Evolutionary conservation across 2,329 filamentous ascomycete genomes (phyloP).

Genomic region (Chrysoporthe deuterocubensis): DNA sequence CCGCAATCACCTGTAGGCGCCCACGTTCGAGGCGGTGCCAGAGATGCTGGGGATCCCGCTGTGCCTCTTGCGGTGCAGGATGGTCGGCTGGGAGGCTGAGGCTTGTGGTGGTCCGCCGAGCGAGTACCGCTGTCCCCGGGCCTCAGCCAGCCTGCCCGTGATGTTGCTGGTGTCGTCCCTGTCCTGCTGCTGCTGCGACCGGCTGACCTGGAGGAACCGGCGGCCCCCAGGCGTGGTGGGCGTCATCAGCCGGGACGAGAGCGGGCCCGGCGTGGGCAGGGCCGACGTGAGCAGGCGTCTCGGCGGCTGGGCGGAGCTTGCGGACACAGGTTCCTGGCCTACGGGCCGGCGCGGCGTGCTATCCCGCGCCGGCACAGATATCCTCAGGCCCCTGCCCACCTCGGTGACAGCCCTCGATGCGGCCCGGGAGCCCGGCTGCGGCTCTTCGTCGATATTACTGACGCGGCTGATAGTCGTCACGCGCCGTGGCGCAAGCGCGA

Average conservation of each 20-base stretch:
- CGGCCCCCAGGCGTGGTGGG: constrained; percentile 46
- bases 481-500: constrained; percentile 51
- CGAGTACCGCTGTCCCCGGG: constrained; percentile 49
- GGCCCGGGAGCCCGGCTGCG: constrained; percentile 55
- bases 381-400: constrained; percentile 44
- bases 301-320: constrained; percentile 55
- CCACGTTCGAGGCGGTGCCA: constrained; percentile 43
- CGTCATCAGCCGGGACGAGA: constrained; percentile 46
- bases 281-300: constrained; percentile 57
- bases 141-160: constrained; percentile 45
- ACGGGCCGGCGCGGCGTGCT: constrained; percentile 14
- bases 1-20: constrained; percentile 49
- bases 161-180: constrained; percentile 39
- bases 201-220: constrained; percentile 51
- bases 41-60: constrained; percentile 47
- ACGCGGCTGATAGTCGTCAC: constrained; percentile 38
- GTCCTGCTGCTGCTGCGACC: constrained; percentile 32
- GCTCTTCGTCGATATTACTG: constrained; percentile 50
- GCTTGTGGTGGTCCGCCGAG: constrained; percentile 46
- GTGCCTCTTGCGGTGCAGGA: constrained; percentile 50
- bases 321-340: constrained; percentile 41
- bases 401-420: constrained; percentile 65
- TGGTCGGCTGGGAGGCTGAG: constrained; percentile 49
- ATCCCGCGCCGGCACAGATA: constrained; percentile 42
- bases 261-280: constrained; percentile 37